Percentiles rank a stretch among this genome's conserved stretches.
Evolutionary conservation across 2,329 filamentous ascomycete species (phyloP).

Genomic region (Fusarium annulatum): DNA sequence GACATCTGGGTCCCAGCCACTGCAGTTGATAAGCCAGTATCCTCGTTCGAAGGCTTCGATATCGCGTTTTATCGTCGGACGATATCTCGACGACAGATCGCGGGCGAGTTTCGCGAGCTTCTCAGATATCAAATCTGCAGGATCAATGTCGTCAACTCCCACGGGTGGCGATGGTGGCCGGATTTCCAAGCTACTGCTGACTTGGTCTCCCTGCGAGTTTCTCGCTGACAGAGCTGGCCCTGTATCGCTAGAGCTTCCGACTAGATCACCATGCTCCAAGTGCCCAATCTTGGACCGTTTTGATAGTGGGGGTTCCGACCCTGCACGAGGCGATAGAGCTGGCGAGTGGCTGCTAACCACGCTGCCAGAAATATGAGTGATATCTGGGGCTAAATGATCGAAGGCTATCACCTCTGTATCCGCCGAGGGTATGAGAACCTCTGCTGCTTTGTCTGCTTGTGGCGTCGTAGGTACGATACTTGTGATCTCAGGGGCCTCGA

Average conservation of each 20-base stretch:
- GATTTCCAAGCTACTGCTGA: slow-evolving; percentile 59
- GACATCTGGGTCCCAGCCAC: slow-evolving; percentile 61
- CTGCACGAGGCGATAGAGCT: slow-evolving; percentile 40
- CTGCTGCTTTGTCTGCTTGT: background rate
- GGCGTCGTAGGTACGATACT: slow-evolving; percentile 45
- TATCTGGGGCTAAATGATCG: slow-evolving; percentile 36
- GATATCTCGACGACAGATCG: slow-evolving; percentile 64
- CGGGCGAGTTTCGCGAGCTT: slow-evolving; percentile 64
- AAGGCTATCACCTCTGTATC: slow-evolving; percentile 8
- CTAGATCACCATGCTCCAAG: slow-evolving; percentile 31
- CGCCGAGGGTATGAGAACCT: background rate
- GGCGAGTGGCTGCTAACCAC: slow-evolving; percentile 27
- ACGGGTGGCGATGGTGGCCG: slow-evolving; percentile 64
- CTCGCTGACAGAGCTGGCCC: slow-evolving; percentile 33
- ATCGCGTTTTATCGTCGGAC: slow-evolving; percentile 52
- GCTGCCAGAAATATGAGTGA: slow-evolving; percentile 51
- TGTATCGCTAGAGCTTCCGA: slow-evolving; percentile 48
- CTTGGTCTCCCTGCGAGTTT: slow-evolving; percentile 21
- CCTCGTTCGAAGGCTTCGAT: slow-evolving; percentile 75
- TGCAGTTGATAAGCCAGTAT: slow-evolving; percentile 76
- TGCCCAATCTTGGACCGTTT: slow-evolving; percentile 43
- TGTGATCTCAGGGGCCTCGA: background rate
- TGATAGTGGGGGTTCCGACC: slow-evolving; percentile 47
- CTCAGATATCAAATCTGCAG: slow-evolving; percentile 65
- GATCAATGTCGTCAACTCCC: slow-evolving; percentile 58